These are phyloP conservation scores for Aurifilum marmelostoma DNA, from an alignment of 2,329 filamentous ascomycete species.

Conservation along the genomic window DNA sequence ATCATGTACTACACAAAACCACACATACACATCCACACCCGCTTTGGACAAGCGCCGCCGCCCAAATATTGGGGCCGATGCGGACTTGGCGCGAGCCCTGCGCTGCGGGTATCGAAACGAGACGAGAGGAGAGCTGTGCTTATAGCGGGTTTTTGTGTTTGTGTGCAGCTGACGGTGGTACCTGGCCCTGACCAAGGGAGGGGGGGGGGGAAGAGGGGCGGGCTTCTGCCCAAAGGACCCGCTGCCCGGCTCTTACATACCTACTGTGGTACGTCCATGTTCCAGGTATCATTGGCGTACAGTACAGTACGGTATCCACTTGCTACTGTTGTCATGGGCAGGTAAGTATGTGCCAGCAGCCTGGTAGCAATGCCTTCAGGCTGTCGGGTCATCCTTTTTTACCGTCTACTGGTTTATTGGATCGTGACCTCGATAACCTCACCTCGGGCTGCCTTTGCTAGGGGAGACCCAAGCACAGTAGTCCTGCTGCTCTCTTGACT, in stretches of 20 bases:
- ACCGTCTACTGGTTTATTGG: background rate
- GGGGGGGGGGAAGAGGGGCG: background rate
- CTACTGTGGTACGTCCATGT: background rate
- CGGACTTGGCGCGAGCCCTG: slow-evolving; percentile 35
- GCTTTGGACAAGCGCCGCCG: slow-evolving; percentile 38
- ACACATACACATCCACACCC: slow-evolving; percentile 1
- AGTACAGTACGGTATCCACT: no score
- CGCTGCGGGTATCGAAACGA: slow-evolving; percentile 28
- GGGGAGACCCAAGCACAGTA: background rate
- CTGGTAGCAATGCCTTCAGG: background rate
- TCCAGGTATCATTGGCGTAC: no score
- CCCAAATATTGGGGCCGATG: slow-evolving; percentile 34
- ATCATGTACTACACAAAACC: slow-evolving; percentile 2
- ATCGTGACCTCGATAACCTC: background rate
- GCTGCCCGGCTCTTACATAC: background rate
- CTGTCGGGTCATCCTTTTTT: background rate
- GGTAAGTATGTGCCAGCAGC: no score
- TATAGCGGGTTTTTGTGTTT: no score
- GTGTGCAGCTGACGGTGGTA: no score
- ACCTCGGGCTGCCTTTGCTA: background rate
- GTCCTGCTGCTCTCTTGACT: background rate
- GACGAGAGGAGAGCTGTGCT: background rate
- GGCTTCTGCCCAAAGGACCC: background rate
- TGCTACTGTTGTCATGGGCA: no score
- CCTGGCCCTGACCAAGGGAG: background rate